Conservation (phyloP, 2,329 filamentous ascomycete genomes). For the Fusarium sp. region DNA sequence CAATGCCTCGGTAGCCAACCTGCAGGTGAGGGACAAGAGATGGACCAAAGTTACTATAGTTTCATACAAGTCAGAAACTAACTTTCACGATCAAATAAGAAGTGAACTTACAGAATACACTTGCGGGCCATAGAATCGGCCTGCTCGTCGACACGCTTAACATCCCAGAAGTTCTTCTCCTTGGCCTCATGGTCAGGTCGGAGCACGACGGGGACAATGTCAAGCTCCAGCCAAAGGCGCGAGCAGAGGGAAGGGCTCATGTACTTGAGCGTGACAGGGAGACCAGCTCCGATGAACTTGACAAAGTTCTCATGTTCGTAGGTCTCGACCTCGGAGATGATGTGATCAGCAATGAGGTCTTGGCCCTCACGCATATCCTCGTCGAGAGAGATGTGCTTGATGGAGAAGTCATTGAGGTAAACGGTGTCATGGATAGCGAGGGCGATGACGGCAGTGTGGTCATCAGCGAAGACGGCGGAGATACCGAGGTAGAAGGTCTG, state of each 20-base stretch:
- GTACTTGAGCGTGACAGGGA: conserved; percentile 72
- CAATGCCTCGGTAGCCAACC: conserved; percentile 77
- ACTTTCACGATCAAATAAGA: conserved; percentile 1
- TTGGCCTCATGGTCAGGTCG: conserved; percentile 62
- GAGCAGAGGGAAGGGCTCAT: conserved; percentile 78
- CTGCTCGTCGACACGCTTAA: conserved; percentile 81
- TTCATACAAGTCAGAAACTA: background rate
- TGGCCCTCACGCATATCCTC: conserved; percentile 57
- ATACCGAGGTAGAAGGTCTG: conserved; percentile 76
- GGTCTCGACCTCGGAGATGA: conserved; percentile 69
- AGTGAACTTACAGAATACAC: conserved; percentile 74
- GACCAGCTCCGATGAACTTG: conserved; percentile 83
- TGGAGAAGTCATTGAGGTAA: conserved; percentile 81
- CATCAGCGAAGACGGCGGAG: conserved; percentile 67
- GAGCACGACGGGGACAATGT: conserved; percentile 81
- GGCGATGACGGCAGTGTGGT: conserved; percentile 71
- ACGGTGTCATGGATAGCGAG: conserved; percentile 82
- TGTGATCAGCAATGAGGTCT: conserved; percentile 71
- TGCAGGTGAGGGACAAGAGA: conserved; percentile 78
- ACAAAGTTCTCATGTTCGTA: conserved; percentile 78
- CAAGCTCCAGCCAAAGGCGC: conserved; percentile 82
- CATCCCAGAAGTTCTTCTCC: conserved; percentile 64
- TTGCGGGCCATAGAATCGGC: conserved; percentile 87
- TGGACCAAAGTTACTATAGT: conserved; percentile 78
- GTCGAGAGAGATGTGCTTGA: conserved; percentile 69